A percentile compares a stretch with the other conserved stretches of the same genome.
These are phyloP conservation scores for Fusarium aywerte DNA, from an alignment of 2,329 filamentous ascomycete genomes.

Conservation along the genomic window DNA sequence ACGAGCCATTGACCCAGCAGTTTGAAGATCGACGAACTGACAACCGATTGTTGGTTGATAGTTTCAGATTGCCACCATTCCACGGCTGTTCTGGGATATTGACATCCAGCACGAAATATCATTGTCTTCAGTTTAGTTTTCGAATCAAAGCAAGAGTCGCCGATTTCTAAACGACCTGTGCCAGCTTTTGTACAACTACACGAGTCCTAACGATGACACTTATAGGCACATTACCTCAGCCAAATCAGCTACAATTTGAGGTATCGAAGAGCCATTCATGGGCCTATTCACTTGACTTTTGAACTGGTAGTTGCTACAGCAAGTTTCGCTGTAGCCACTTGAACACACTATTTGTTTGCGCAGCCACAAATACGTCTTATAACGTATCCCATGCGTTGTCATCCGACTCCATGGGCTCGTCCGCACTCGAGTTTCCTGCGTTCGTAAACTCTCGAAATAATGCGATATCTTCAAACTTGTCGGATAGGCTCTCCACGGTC, in stretches of 20 bases:
- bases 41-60: background rate
- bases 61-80: background rate
- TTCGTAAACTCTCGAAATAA: constrained; percentile 50
- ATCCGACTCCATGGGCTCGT: constrained; percentile 25
- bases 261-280: background rate
- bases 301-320: background rate
- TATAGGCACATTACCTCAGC: background rate
- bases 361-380: background rate
- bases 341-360: background rate
- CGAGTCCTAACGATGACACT: background rate
- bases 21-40: background rate
- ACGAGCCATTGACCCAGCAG: background rate
- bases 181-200: background rate
- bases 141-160: background rate
- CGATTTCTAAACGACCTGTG: background rate
- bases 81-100: background rate
- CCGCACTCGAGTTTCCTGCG: background rate
- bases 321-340: background rate
- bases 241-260: background rate
- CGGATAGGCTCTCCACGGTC: constrained; percentile 49
- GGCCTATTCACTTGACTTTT: background rate
- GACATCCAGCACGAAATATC: background rate
- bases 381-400: constrained; percentile 13
- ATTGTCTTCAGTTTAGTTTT: background rate
- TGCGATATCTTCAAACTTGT: constrained; percentile 49